phyloP scores from a whole-genome alignment of 2,329 filamentous ascomycete species.

The Penicillium sp. region DNA sequence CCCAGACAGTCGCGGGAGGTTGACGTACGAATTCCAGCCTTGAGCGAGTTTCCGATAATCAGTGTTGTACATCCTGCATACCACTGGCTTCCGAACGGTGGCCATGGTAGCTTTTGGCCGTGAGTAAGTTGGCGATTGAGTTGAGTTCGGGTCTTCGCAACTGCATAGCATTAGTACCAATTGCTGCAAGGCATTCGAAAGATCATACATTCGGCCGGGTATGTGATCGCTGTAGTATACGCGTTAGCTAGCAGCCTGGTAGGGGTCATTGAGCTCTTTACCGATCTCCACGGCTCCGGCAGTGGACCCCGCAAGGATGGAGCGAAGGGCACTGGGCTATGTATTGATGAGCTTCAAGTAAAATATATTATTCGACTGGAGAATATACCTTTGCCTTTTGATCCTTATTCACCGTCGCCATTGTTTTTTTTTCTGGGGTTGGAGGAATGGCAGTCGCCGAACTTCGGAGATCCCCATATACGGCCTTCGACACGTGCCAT shows the following conservation, averaged over 20 bases:
- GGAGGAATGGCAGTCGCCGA: conserved; percentile 8
- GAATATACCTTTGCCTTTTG: conserved; percentile 38
- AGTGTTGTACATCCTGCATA: conserved; percentile 97
- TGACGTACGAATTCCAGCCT: conserved; percentile 83
- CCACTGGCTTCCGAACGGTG: conserved; percentile 90
- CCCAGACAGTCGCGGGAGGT: background rate
- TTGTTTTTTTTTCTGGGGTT: conserved; percentile 21
- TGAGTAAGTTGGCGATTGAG: conserved; percentile 80
- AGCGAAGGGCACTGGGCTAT: conserved; percentile 77
- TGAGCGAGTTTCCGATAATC: conserved; percentile 94
- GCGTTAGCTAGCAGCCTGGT: conserved; percentile 23
- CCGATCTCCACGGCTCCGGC: conserved; percentile 93
- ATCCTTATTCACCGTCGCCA: conserved; percentile 38
- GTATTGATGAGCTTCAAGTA: conserved; percentile 36
- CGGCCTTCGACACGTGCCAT: conserved; percentile 19
- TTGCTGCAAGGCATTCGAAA: background rate
- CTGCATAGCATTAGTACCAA: conserved; percentile 41
- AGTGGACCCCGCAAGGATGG: conserved; percentile 86
- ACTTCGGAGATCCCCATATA: conserved; percentile 19
- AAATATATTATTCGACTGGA: background rate
- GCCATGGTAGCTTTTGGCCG: conserved; percentile 88
- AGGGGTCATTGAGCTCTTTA: conserved; percentile 42
- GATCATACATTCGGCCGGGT: conserved; percentile 81
- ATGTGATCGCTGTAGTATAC: conserved; percentile 68
- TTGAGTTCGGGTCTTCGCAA: conserved; percentile 93